Base-by-base conservation (phyloP, 257 asterid genomes). In the Plantago elongata region DNA sequence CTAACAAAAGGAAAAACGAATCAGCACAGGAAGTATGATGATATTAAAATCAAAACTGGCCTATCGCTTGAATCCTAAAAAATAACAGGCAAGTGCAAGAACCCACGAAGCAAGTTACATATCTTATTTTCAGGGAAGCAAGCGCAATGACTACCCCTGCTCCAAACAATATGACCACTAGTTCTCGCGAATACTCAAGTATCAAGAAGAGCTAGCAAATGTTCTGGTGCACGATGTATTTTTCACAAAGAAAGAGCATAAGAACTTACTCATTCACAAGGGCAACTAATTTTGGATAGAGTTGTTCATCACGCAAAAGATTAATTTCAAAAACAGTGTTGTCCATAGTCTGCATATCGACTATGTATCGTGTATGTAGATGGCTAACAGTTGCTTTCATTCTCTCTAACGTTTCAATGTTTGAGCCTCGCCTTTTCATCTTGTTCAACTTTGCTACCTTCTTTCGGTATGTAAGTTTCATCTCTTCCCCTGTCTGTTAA, bases 301-400 rank as follows among this genome's bases (percentile, higher is more conserved):
- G 85, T 67, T 83, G 97, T 34, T 77, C 90, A 71, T 89, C 97
- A 4, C 99, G 95, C 54, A 93, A 71, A 57, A 88, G 80, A 68
- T 89, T 93, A 64, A 93, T 89, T 75, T 93, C 99, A 0, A 92
- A 83, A 44, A 93, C 97, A 10, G 97, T 93, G 62, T 97, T 89
- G 79, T 93, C 99, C 99, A 93, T 93, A 57, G 99, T 87, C 69
- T 93, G 99, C 99, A 93, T 84, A 85, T 93, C 97, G 9, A 93
- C 99, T 59, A 93, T 93, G 78, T 89, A 93, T 77, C 99, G 83
- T 9, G 97, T 93, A 72, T 93, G 99, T 78, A 89, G 74, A 73
- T 89, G 99, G 80, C 99, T 93, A 15, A 93, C 99, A 44, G 96
- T 70, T 50, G 99, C 96, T 79, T 93, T 93, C 95, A 79, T 88